These are phyloP conservation scores for Apodospora peruviana DNA, from an alignment of 495 filamentous ascomycete species.

Conservation along the genomic window DNA sequence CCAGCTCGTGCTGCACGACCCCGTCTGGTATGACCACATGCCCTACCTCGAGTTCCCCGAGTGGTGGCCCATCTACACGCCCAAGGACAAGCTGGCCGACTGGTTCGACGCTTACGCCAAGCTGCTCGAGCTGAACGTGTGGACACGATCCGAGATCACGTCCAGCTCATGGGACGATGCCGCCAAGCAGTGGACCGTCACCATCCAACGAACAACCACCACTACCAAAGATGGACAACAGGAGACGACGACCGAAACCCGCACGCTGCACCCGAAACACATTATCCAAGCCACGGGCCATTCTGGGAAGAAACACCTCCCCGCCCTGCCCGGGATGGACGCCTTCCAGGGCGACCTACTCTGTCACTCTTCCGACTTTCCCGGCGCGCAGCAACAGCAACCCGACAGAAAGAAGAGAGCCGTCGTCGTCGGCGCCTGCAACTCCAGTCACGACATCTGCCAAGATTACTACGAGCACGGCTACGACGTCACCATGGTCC, in stretches of 20 bases:
- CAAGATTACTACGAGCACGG: conserved; percentile 79
- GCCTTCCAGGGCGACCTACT: conserved; percentile 54
- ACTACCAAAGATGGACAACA: conserved; percentile 42
- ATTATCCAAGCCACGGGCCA: conserved; percentile 70
- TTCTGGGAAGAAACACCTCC: conserved; percentile 63
- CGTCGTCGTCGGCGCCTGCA: conserved; percentile 73
- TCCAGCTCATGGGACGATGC: conserved; percentile 48
- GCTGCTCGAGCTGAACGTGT: conserved; percentile 71
- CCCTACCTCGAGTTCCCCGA: conserved; percentile 67
- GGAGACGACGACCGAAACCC: conserved; percentile 45
- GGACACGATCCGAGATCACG: conserved; percentile 53
- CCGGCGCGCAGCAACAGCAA: conserved; percentile 41
- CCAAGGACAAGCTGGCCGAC: conserved; percentile 76
- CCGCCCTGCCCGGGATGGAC: conserved; percentile 56
- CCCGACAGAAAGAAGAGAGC: conserved; percentile 51
- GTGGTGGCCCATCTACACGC: conserved; percentile 65
- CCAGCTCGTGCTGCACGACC: conserved; percentile 65
- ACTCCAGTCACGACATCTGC: conserved; percentile 77
- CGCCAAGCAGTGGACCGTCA: conserved; percentile 56
- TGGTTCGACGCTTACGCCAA: conserved; percentile 73
- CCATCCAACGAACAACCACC: conserved; percentile 51
- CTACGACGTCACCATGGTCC: conserved; percentile 78
- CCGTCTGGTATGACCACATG: conserved; percentile 72
- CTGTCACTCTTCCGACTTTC: conserved; percentile 68
- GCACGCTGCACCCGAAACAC: conserved; percentile 60